phyloP scores from a whole-genome alignment of 1,284 basidiomycete genomes.

The Cystobasidiaceae sp. region DNA sequence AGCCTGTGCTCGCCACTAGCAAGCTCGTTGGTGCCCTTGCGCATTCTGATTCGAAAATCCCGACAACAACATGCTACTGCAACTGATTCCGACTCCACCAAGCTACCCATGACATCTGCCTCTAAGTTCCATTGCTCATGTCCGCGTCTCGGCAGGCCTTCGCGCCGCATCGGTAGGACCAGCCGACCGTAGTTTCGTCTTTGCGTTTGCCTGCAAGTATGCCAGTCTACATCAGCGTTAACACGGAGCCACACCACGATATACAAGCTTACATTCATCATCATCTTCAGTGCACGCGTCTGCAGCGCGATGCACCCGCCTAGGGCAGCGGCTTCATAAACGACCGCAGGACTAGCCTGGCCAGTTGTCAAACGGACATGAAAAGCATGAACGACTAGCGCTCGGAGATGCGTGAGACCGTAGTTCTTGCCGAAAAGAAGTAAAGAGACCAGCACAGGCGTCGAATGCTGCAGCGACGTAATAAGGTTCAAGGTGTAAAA shows the following conservation, averaged over 20 bases:
- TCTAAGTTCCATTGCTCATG: no score
- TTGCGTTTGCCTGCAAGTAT: background rate
- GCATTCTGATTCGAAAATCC: no score
- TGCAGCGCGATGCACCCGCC: slow-evolving; percentile 38
- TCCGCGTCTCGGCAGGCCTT: no score
- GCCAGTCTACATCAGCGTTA: background rate
- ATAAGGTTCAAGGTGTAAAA: slow-evolving; percentile 79
- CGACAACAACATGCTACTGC: no score
- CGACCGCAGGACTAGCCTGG: slow-evolving; percentile 30
- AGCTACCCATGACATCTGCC: no score
- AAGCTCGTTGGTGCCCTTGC: no score
- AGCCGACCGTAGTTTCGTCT: slow-evolving; percentile 2
- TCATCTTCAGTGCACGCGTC: slow-evolving; percentile 35
- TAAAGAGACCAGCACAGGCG: slow-evolving; percentile 81
- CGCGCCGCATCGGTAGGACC: no score
- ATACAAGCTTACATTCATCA: slow-evolving; percentile 33
- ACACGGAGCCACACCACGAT: background rate
- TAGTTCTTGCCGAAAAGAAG: slow-evolving; percentile 80
- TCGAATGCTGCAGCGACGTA: slow-evolving; percentile 83
- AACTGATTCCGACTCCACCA: no score
- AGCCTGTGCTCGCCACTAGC: no score
- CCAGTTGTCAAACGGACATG: slow-evolving; percentile 61
- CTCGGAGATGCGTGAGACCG: slow-evolving; percentile 65
- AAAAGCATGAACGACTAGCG: slow-evolving; percentile 82
- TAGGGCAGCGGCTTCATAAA: slow-evolving; percentile 40